Percentiles rank a stretch among this genome's conserved stretches.
These are phyloP conservation scores for Collariella sp. DNA, from an alignment of 495 filamentous ascomycete species.

Conservation along the genomic window DNA sequence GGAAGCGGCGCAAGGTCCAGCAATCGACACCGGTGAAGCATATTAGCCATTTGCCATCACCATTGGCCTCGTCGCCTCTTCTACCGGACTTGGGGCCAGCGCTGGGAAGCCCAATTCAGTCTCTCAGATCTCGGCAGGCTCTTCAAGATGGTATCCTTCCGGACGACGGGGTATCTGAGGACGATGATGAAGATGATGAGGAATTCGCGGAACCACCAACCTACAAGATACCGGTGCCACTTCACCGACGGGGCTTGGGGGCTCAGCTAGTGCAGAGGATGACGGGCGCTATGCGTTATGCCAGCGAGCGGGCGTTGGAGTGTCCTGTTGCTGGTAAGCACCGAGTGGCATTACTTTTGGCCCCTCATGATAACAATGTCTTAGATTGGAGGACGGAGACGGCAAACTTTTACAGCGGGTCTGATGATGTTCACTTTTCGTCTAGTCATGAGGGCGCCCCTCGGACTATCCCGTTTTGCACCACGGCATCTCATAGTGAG, in stretches of 20 bases:
- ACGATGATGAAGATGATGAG: constrained; percentile 18
- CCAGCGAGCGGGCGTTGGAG: constrained; percentile 25
- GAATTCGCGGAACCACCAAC: constrained; percentile 5
- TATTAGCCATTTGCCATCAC: constrained; percentile 20
- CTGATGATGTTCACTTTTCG: constrained; percentile 56
- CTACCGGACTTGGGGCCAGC: constrained; percentile 19
- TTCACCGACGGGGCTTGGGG: constrained; percentile 32
- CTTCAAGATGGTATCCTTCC: constrained; percentile 16
- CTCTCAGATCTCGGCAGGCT: constrained; percentile 25
- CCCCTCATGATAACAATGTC: not conserved
- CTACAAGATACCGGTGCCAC: constrained; percentile 21
- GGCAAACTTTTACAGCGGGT: constrained; percentile 58
- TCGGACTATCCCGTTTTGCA: constrained; percentile 69
- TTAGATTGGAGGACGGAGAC: constrained; percentile 66
- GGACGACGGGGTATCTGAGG: constrained; percentile 25
- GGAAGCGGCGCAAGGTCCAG: constrained; percentile 36
- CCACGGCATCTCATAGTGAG: constrained; percentile 67
- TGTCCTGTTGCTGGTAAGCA: constrained; percentile 30
- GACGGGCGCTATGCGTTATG: constrained; percentile 30
- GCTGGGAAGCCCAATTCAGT: constrained; percentile 32
- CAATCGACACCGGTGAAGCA: constrained; percentile 18
- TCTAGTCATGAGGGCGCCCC: constrained; percentile 46
- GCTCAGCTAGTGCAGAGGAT: constrained; percentile 37
- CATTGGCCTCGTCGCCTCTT: constrained; percentile 20
- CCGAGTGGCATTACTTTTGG: not conserved